Percentiles rank a stretch among this genome's conserved stretches.
Evolutionary conservation across 75 land plant species (phyloP).

Genomic region (Cupressus sempervirens): DNA sequence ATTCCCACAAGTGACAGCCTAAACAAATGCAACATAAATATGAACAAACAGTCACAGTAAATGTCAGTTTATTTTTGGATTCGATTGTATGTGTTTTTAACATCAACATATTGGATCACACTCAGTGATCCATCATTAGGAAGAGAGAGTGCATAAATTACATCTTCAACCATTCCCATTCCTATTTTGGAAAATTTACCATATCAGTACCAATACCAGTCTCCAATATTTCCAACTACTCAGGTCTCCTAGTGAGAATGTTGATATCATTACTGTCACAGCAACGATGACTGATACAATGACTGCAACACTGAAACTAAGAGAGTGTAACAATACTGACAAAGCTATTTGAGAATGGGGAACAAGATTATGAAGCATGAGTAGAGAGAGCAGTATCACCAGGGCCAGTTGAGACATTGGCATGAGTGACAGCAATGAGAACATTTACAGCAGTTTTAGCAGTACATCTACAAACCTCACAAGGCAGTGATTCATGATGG

Average conservation of each 20-base stretch:
- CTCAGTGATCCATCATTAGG: no score
- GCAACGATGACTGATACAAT: slow-evolving; percentile 24
- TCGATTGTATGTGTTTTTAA: no score
- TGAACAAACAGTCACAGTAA: slow-evolving; percentile 12
- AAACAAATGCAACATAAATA: slow-evolving; percentile 9
- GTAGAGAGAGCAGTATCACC: slow-evolving; percentile 3
- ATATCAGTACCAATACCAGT: no score
- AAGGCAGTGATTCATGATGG: slow-evolving; percentile 41
- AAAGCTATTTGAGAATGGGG: no score
- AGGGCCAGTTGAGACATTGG: slow-evolving; percentile 49
- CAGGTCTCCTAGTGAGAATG: slow-evolving; percentile 5
- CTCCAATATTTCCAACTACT: no score
- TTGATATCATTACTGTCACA: slow-evolving; percentile 14
- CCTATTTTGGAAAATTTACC: no score
- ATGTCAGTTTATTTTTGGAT: no score
- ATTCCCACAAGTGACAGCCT: slow-evolving; percentile 12
- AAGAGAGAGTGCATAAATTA: no score
- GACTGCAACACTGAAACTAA: slow-evolving; percentile 7
- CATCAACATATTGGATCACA: no score
- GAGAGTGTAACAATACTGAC: not conserved
- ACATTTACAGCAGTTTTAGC: slow-evolving; percentile 48
- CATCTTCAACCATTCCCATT: no score
- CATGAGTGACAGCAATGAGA: slow-evolving; percentile 40
- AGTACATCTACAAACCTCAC: slow-evolving; percentile 32
- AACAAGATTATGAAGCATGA: no score